These are phyloP conservation scores for Acanthamoeba royreba DNA, from an alignment of 208 protist genomes.

Conservation along the genomic window DNA sequence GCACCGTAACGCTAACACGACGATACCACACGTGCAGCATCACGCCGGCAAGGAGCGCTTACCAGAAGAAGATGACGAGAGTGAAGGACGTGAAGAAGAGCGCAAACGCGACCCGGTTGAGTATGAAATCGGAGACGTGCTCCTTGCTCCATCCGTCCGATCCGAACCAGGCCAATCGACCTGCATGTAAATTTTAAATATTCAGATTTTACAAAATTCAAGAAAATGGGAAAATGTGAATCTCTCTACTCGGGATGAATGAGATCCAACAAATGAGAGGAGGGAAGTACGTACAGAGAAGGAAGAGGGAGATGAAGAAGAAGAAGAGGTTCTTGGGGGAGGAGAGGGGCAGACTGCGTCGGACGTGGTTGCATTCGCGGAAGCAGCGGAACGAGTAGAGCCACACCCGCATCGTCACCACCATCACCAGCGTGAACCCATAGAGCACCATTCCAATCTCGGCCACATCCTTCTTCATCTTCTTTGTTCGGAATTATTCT, in stretches of 20 bases:
- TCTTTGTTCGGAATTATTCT: too few species aligned
- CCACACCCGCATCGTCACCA: not conserved
- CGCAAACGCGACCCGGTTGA: not conserved
- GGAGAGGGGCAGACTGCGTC: not conserved
- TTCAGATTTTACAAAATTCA: not conserved
- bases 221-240: not conserved
- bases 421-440: not conserved
- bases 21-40: not conserved
- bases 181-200: not conserved
- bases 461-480: not conserved
- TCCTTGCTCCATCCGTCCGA: not conserved
- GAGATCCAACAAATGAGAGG: not conserved
- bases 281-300: not conserved
- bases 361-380: not conserved
- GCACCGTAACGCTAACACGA: not conserved
- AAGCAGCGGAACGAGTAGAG: not conserved
- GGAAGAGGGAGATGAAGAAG: not conserved
- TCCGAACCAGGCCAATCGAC: not conserved
- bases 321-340: not conserved
- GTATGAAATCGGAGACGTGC: not conserved
- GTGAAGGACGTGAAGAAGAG: slow-evolving; percentile 22
- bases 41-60: not conserved
- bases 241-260: not conserved
- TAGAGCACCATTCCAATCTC: not conserved
- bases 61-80: slow-evolving; percentile 17